phyloP scores from a whole-genome alignment of 495 filamentous ascomycete genomes.

The Collariella sp. region DNA sequence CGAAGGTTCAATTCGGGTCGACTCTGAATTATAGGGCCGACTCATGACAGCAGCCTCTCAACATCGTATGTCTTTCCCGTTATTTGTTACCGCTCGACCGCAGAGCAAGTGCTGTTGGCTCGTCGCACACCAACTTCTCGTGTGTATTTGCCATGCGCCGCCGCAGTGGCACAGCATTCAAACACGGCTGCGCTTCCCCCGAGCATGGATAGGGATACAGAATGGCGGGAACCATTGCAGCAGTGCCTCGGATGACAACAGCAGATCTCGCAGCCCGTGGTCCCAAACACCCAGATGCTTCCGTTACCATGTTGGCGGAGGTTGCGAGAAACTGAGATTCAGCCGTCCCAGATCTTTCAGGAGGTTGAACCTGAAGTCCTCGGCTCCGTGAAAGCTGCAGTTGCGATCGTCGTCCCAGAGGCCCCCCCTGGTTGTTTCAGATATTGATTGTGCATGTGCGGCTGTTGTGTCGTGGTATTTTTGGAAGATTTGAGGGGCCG shows the following conservation, averaged over 20 bases:
- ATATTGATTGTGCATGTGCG: not conserved
- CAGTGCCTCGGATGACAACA: not conserved
- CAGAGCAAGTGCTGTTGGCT: too few species aligned
- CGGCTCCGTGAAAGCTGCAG: too few species aligned
- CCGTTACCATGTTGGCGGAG: too few species aligned
- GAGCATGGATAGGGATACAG: not conserved
- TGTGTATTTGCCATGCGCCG: not conserved
- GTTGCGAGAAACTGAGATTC: too few species aligned
- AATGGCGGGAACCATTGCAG: not conserved
- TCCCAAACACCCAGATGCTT: too few species aligned
- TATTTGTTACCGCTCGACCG: too few species aligned
- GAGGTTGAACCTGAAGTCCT: not conserved
- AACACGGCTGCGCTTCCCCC: conserved; percentile 1
- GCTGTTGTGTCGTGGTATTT: conserved; percentile 6
- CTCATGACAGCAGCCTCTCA: too few species aligned
- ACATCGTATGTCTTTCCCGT: too few species aligned
- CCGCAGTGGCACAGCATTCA: not conserved
- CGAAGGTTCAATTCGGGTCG: too few species aligned
- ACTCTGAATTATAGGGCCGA: too few species aligned
- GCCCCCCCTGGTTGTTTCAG: not conserved
- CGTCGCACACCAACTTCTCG: not conserved
- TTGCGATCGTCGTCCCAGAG: too few species aligned
- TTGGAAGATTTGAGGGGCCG: conserved; percentile 11
- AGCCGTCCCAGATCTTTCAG: not conserved
- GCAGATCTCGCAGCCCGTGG: not conserved